Evolutionary conservation across 352 stramenopile genomes (phyloP), one percentile per base, ranked within the genome.

Genomic region (Phytophthora palmivora): DNA sequence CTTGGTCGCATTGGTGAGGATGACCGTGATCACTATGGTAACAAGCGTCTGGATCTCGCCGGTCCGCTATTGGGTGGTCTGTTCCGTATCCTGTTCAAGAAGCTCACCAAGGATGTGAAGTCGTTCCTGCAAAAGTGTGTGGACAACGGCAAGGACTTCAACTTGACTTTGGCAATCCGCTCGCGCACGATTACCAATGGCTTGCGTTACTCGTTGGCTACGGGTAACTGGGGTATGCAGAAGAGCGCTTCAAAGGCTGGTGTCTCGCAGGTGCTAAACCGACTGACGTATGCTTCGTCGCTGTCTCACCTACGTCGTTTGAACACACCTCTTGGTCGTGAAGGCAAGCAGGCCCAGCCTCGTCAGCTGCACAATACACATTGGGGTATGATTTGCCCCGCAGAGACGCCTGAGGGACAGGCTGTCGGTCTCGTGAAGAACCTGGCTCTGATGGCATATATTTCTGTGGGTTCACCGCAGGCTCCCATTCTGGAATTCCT

Each of bases 331-430:
- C 83, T 99, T n/a, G 97, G 96, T 4, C 89, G 97, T 62, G 98
- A 98, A 74, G 97, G 98, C 66, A 99, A 99, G 72, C 96, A 99
- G 49, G 97, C 98, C 14, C 99, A 99, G 76, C 98, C 98, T 50
- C 96, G 98, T 70, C 97, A 99, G 79, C 80, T 99, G 24, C 98
- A 99, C 84, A 99, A 99, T 76, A 99, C 97, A 52, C 98, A 99
- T 78, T 99, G 97, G 97, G 98, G 98, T 38, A 99, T 99, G 96
- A 98, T 99, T 34, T 99, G 98, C 86, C 88, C 87, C 0, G 95
- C 94, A 30, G 95, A 99, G 71, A 99, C 97, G 6, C 96, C 96
- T 4, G 96, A 99, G 74, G 96, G 96, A 30, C 93, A 98, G 62
- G 95, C 96, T 46, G 88, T 97, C 50, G 95, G 96, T 55, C 86